Percentiles rank a stretch among this genome's conserved stretches.
Evolutionary conservation across 331 rosid genomes (phyloP).

Genomic region (Pyrus hybrid): DNA sequence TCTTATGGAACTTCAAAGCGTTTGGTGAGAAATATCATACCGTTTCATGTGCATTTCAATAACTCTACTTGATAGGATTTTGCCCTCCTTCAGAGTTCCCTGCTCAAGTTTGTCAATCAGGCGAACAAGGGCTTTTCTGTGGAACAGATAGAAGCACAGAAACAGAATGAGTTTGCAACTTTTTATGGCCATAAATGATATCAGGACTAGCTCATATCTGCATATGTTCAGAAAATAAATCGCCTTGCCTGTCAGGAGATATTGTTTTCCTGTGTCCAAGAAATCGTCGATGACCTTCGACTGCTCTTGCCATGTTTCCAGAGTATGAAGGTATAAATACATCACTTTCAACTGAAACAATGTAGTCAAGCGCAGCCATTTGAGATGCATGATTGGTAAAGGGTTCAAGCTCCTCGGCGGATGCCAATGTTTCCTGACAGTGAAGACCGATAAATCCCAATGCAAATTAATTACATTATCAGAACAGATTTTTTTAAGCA

Average conservation of each 20-base stretch:
- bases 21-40: slow-evolving; percentile 24
- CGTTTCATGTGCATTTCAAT: slow-evolving; percentile 61
- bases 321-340: slow-evolving; percentile 88
- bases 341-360: slow-evolving; percentile 86
- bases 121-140: slow-evolving; percentile 76
- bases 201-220: background rate
- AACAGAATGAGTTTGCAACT: background rate
- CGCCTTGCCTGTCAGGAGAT: slow-evolving; percentile 74
- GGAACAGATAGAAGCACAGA: background rate
- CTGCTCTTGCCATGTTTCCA: slow-evolving; percentile 96
- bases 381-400: slow-evolving; percentile 71
- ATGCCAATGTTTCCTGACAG: slow-evolving; percentile 71
- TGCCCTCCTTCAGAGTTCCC: slow-evolving; percentile 60
- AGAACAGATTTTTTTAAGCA: background rate
- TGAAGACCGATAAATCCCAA: background rate
- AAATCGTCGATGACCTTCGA: slow-evolving; percentile 94
- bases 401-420: slow-evolving; percentile 71
- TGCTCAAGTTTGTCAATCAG: slow-evolving; percentile 64
- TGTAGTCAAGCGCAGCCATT: slow-evolving; percentile 93
- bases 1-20: background rate
- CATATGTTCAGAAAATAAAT: background rate
- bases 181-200: background rate
- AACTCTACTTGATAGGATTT: slow-evolving; percentile 40
- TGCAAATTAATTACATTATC: background rate
- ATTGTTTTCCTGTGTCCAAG: slow-evolving; percentile 81